Conservation (phyloP, 2,329 filamentous ascomycete genomes). For the Paraconiothyrium sp. region DNA sequence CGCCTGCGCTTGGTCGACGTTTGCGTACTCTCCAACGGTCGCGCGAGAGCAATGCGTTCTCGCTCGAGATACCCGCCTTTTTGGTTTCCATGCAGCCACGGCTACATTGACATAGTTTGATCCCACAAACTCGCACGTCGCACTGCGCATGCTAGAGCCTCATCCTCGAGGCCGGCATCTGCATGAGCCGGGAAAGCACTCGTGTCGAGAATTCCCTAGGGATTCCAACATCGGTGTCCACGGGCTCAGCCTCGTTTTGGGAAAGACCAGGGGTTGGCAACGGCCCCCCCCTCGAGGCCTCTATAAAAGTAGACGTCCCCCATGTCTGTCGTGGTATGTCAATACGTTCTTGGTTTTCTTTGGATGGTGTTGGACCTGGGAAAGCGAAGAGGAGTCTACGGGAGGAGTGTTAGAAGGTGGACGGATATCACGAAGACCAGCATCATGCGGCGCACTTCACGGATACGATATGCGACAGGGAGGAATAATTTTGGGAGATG, state of each 20-base stretch:
- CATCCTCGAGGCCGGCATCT: not conserved
- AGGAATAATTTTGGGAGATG: not conserved
- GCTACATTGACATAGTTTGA: not conserved
- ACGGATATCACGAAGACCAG: not conserved
- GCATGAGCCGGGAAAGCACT: conserved; percentile 10
- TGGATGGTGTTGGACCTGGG: not conserved
- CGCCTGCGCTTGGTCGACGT: not conserved
- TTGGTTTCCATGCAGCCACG: not conserved
- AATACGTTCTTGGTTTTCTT: not conserved
- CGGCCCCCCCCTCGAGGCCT: not conserved
- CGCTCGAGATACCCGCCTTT: not conserved
- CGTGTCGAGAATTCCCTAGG: conserved; percentile 8
- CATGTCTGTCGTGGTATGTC: not conserved
- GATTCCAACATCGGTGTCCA: conserved; percentile 1
- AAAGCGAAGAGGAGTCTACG: not conserved
- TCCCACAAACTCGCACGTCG: not conserved
- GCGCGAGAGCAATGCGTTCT: conserved; percentile 1
- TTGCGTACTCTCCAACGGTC: not conserved
- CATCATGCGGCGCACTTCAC: not conserved
- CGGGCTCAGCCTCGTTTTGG: conserved; percentile 5
- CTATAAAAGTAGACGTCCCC: conserved; percentile 3
- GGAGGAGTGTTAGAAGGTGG: not conserved
- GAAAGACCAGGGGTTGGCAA: not conserved
- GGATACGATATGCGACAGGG: not conserved
- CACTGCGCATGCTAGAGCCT: not conserved